Percentiles rank a stretch among this genome's conserved stretches.
Evolutionary conservation across 768 basidiomycete genomes (phyloP).

Genomic region (Grammothele lineata): DNA sequence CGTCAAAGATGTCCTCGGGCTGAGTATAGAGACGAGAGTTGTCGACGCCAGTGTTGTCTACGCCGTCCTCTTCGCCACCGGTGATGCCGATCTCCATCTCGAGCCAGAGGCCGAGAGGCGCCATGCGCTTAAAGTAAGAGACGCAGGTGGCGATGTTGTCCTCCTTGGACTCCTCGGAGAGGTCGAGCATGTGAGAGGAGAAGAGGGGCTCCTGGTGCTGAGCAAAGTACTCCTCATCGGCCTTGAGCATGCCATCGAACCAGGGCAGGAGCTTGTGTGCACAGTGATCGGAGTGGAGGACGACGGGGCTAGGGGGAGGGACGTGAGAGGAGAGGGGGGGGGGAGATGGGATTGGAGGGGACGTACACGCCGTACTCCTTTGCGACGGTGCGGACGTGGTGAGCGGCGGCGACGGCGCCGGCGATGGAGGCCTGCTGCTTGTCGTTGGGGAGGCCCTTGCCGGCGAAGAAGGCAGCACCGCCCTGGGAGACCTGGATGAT

Average conservation of each 20-base stretch:
- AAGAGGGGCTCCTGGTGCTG: conserved; percentile 83
- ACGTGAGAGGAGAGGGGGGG: conserved; percentile 2
- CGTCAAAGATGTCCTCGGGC: conserved; percentile 92
- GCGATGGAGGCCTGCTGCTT: conserved; percentile 92
- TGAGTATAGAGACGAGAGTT: conserved; percentile 95
- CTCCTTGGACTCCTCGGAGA: conserved; percentile 89
- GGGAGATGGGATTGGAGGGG: conserved; percentile 2
- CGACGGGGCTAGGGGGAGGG: conserved; percentile 67
- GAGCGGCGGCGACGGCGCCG: conserved; percentile 91
- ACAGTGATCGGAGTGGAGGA: conserved; percentile 98
- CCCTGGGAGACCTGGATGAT: conserved; percentile 98
- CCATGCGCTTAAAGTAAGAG: conserved; percentile 95
- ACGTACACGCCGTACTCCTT: conserved; percentile 91
- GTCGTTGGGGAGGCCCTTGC: conserved; percentile 93
- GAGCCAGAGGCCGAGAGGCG: conserved; percentile 88
- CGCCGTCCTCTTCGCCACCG: conserved; percentile 98
- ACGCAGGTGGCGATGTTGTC: conserved; percentile 93
- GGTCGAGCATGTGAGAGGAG: conserved; percentile 98
- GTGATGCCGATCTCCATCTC: conserved; percentile 99
- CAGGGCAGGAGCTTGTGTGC: conserved; percentile 96
- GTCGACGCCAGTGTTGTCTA: conserved; percentile 95
- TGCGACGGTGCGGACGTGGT: conserved; percentile 85
- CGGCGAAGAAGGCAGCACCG: conserved; percentile 92
- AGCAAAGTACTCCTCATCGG: conserved; percentile 91
- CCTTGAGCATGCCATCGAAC: conserved; percentile 99